A percentile compares a stretch with the other conserved stretches of the same genome.
These are phyloP conservation scores for Dothistroma septosporum DNA, from an alignment of 2,329 filamentous ascomycete species.

Conservation along the genomic window DNA sequence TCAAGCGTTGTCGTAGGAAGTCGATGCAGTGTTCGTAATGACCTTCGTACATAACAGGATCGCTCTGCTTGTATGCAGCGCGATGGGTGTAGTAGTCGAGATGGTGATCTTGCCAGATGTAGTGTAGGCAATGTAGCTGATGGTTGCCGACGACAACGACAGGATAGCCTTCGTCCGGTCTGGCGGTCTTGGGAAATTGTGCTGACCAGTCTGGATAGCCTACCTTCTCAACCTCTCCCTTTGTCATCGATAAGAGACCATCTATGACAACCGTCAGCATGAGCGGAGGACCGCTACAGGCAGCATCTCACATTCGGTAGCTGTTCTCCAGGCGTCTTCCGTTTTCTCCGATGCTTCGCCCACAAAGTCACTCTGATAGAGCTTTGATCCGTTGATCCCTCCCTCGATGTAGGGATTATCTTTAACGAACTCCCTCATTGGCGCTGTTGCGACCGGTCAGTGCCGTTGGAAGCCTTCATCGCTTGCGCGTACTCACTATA, in stretches of 20 bases:
- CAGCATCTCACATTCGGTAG: neutral
- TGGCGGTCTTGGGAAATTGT: neutral
- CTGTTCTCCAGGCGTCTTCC: neutral
- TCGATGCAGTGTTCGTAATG: slow-evolving; percentile 3
- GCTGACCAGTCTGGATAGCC: neutral
- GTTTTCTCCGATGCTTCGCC: neutral
- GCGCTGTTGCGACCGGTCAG: neutral
- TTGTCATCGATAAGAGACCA: neutral
- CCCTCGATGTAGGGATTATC: neutral
- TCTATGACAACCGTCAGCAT: neutral
- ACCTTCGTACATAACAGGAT: neutral
- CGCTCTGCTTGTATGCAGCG: neutral
- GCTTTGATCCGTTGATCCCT: neutral
- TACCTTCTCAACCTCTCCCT: neutral
- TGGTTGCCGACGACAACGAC: neutral
- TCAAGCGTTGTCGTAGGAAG: neutral
- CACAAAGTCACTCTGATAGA: neutral
- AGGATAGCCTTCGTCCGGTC: neutral
- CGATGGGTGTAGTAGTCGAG: slow-evolving; percentile 1
- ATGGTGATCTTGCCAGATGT: slow-evolving; percentile 3
- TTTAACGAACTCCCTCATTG: neutral
- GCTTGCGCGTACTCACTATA: neutral
- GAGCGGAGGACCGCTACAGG: neutral
- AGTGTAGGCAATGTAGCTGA: neutral
- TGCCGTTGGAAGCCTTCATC: neutral